Conservation (phyloP, 192 early-diverging fungal genomes). For the Chytriomyces sp. region DNA sequence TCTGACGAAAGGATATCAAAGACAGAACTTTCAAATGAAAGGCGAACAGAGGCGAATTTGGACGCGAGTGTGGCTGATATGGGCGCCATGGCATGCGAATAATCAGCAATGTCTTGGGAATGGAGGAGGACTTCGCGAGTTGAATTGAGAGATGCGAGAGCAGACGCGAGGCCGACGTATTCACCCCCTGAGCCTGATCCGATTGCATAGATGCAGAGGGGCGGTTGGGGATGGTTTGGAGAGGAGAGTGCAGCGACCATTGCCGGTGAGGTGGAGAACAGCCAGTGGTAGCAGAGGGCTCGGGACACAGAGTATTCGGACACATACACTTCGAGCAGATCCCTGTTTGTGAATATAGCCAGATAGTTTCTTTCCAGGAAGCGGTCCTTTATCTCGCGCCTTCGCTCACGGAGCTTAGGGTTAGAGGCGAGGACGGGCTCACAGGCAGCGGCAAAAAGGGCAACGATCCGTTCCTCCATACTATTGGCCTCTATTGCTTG, state of each 20-base stretch:
- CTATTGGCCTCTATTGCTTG: too few species aligned
- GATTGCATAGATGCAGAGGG: constrained; percentile 54
- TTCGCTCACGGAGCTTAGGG: constrained; percentile 61
- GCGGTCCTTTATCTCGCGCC: constrained; percentile 78
- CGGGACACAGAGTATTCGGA: constrained; percentile 85
- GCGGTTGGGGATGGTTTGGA: constrained; percentile 24
- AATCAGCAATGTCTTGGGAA: constrained; percentile 43
- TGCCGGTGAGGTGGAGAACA: constrained; percentile 60
- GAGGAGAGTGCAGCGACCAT: not conserved
- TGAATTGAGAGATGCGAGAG: constrained; percentile 18
- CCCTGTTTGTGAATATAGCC: constrained; percentile 75
- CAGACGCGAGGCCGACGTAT: constrained; percentile 76
- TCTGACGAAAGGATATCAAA: constrained; percentile 32
- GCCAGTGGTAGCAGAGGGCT: constrained; percentile 72
- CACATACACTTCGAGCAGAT: constrained; percentile 79
- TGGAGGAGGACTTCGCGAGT: constrained; percentile 10
- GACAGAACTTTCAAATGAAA: not conserved
- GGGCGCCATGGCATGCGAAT: constrained; percentile 23
- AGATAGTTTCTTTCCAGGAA: constrained; percentile 83
- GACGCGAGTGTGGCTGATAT: constrained; percentile 20
- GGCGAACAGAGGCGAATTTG: not conserved
- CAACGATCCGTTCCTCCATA: constrained; percentile 16
- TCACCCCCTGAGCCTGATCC: constrained; percentile 89
- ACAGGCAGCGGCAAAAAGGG: constrained; percentile 15
- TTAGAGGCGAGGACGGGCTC: constrained; percentile 41